Conservation (phyloP, 2,329 filamentous ascomycete species). For the Fusarium sp. region DNA sequence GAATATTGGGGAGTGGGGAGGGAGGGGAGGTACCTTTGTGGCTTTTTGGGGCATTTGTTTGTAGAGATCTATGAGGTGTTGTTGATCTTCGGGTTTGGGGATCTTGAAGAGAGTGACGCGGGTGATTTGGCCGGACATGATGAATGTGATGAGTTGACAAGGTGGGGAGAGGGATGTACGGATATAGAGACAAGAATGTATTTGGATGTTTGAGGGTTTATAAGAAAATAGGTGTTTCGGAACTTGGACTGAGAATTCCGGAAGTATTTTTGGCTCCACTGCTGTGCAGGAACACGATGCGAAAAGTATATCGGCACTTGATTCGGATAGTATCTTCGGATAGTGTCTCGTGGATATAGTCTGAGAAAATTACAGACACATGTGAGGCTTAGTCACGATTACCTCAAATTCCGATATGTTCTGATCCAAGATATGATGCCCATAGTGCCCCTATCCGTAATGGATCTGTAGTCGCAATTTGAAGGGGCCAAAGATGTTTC, state of each 20-base stretch:
- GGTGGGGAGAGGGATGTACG: not conserved
- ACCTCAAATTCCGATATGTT: not conserved
- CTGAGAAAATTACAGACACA: fast-evolving
- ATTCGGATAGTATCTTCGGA: not conserved
- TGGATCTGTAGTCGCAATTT: fast-evolving
- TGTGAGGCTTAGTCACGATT: fast-evolving
- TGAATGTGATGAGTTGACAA: not conserved
- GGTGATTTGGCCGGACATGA: slow-evolving; percentile 31
- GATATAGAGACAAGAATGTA: not conserved
- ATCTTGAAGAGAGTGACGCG: slow-evolving; percentile 52
- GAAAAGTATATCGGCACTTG: not conserved
- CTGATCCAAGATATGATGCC: fast-evolving
- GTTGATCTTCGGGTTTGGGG: slow-evolving; percentile 42
- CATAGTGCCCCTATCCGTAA: fast-evolving
- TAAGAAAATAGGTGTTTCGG: not conserved
- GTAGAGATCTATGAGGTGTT: slow-evolving; percentile 44
- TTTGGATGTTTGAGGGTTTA: not conserved
- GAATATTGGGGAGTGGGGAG: too few relatives aligned
- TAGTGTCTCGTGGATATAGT: not conserved
- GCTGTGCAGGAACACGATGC: not conserved
- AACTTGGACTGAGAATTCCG: not conserved
- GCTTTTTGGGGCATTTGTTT: slow-evolving; percentile 43
- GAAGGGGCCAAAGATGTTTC: fast-evolving
- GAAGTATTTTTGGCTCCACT: fast-evolving
- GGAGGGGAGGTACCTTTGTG: slow-evolving; percentile 39